These are phyloP conservation scores for Phytophthora hibernalis DNA, from an alignment of 352 stramenopile genomes.

Conservation along the genomic window DNA sequence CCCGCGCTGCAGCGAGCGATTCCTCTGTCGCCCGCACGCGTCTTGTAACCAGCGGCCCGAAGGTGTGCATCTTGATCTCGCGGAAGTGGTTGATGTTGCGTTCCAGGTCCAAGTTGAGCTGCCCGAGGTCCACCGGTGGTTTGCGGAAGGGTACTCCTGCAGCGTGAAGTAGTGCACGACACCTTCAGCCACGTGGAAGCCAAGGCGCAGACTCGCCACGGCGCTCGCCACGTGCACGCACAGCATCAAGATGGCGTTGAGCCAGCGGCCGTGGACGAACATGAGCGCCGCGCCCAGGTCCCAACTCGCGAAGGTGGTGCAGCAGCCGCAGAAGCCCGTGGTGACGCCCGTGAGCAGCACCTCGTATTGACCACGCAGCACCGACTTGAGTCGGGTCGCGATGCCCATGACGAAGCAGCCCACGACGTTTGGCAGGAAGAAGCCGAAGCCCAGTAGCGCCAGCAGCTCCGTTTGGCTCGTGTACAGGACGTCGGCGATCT, in stretches of 20 bases:
- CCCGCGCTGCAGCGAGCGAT: constrained; percentile 42
- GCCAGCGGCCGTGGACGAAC: constrained; percentile 59
- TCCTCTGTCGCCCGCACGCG: constrained; percentile 55
- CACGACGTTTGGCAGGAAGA: constrained; percentile 63
- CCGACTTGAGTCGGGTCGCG: constrained; percentile 47
- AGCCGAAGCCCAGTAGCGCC: constrained; percentile 59
- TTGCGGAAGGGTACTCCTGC: constrained; percentile 59
- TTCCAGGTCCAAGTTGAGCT: constrained; percentile 66
- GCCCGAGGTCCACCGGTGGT: constrained; percentile 48
- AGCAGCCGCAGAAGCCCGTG: constrained; percentile 75
- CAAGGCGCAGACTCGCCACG: constrained; percentile 50
- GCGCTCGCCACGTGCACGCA: constrained; percentile 54
- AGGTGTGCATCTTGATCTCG: constrained; percentile 53
- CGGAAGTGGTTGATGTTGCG: constrained; percentile 53
- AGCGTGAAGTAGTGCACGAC: constrained; percentile 50
- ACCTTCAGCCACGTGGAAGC: constrained; percentile 54
- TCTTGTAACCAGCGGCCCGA: constrained; percentile 50
- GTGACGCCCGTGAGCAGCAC: constrained; percentile 61
- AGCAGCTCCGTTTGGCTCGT: constrained; percentile 51
- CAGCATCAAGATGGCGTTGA: constrained; percentile 58
- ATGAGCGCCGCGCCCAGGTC: constrained; percentile 53
- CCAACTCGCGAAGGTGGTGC: constrained; percentile 74
- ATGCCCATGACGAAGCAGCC: constrained; percentile 77
- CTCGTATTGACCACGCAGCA: constrained; percentile 54
- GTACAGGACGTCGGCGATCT: constrained; percentile 49